Evolutionary conservation across 768 basidiomycete species (phyloP).

Genomic region (Agaricus subrufescens): DNA sequence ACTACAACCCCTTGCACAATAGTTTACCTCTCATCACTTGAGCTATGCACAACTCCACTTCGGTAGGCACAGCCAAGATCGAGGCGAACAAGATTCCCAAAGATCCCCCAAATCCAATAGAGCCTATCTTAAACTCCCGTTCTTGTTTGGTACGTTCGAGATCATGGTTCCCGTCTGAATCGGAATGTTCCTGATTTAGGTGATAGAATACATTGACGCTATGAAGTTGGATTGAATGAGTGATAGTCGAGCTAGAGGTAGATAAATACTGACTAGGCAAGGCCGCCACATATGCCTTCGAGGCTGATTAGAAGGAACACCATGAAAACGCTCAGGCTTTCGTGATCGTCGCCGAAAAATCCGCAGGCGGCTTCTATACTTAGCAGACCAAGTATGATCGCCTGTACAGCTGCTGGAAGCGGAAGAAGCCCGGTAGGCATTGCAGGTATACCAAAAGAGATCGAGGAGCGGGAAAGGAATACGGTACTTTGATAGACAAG

Average conservation of each 20-base stretch:
- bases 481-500: conserved; percentile 88
- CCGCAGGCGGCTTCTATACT: conserved; percentile 66
- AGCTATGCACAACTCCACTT: conserved; percentile 68
- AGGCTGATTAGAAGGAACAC: conserved; percentile 77
- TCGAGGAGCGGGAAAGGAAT: conserved; percentile 89
- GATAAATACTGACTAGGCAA: conserved; percentile 67
- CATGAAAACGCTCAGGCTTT: conserved; percentile 45
- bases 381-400: conserved; percentile 55
- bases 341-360: conserved; percentile 40
- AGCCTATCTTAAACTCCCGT: conserved; percentile 86
- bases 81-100: conserved; percentile 66
- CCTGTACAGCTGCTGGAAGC: conserved; percentile 74
- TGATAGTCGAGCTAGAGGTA: conserved; percentile 13
- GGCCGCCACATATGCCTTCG: conserved; percentile 91
- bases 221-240: not conserved
- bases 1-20: conserved; percentile 61
- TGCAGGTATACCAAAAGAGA: conserved; percentile 79
- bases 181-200: conserved; percentile 68
- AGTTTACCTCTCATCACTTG: conserved; percentile 69
- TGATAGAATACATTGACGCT: conserved; percentile 87
- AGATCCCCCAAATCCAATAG: conserved; percentile 82
- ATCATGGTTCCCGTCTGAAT: conserved; percentile 40
- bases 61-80: conserved; percentile 66
- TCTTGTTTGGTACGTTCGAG: conserved; percentile 66
- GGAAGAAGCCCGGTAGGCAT: conserved; percentile 66